These are phyloP conservation scores for Saccharomycopsis synnaedendra DNA, from an alignment of 805 yeast species.

Conservation along the genomic window DNA sequence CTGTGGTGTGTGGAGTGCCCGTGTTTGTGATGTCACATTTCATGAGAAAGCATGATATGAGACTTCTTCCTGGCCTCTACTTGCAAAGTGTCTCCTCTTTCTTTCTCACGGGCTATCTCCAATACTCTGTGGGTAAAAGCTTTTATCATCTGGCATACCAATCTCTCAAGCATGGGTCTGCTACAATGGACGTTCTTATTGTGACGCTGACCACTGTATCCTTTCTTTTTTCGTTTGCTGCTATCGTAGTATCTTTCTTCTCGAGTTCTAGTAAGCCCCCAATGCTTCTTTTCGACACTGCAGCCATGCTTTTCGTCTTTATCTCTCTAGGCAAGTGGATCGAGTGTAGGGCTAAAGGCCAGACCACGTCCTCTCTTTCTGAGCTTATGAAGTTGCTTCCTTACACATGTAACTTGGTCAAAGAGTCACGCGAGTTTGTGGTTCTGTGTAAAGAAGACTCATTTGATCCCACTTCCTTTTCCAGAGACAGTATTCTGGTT, in stretches of 20 bases:
- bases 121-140: conserved; percentile 51
- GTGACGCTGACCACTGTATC: conserved; percentile 74
- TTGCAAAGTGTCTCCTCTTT: conserved; percentile 54
- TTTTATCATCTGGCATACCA: conserved; percentile 57
- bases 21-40: conserved; percentile 38
- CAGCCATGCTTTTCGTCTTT: conserved; percentile 73
- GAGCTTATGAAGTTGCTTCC: conserved; percentile 75
- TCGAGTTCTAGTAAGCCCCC: conserved; percentile 31
- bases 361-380: conserved; percentile 82
- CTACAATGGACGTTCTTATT: conserved; percentile 89
- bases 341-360: conserved; percentile 88
- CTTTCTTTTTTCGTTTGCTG: conserved; percentile 56
- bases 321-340: conserved; percentile 85
- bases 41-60: conserved; percentile 17
- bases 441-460: neutral
- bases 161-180: conserved; percentile 59
- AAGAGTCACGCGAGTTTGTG: conserved; percentile 23
- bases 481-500: conserved; percentile 42
- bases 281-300: conserved; percentile 71
- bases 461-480: neutral
- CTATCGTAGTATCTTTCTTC: conserved; percentile 41
- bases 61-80: conserved; percentile 48
- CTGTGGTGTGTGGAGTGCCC: conserved; percentile 53
- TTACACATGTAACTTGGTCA: conserved; percentile 54
- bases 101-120: conserved; percentile 44